Base-by-base conservation (phyloP, 2,329 filamentous ascomycete genomes). In the Diaporthe ampelina region DNA sequence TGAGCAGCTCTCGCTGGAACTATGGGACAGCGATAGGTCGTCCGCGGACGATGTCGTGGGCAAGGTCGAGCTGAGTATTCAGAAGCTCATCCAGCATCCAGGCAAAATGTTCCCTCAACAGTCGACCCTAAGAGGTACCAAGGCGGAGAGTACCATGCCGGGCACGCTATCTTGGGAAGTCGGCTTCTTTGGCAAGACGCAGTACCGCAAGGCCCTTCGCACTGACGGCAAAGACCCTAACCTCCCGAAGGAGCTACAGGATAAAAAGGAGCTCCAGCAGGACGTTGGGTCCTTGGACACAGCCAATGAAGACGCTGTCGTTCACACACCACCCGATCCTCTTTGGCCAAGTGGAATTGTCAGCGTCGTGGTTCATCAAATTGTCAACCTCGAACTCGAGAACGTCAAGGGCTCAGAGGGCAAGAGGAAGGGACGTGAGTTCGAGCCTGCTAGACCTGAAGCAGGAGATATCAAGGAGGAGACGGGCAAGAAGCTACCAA, bases 151-250 rank as follows among this genome's bases (percentile, higher is more conserved):
- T 77, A 90, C 90, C 67, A 98, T 98, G 95, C 97, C 97, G 0
- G 96, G 97, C 37, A 93, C 98, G 80, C 88, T 99, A 52, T 92
- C 97, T 81, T 98, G 96, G 96, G 96, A 98, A 82, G 95, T 98
- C 61, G 97, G 96, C 9, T 98, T 94, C 85, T 98, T 98, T 79
- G 92, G 93, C 78, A 98, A 98, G 85, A 95, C 95, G 0, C 91
- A 95, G 77, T 95, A 98, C 85, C 90, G 96, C 71, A 91, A 92
- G 76, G 94, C 95, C 17, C 88, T 98, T 59, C 90, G 94, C 54
- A 98, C 95, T 0, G 94, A 97, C 80, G 96, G 96, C 57, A 94
- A 95, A 84, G 94, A 98, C 81, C 88, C 91, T 74, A 92, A 89
- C 74, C 87, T 98, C 4, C 95, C 95, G 3, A 88, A 92, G 73